Conservation (phyloP, 306 rosid genomes). For the Sicyos baderoa region DNA sequence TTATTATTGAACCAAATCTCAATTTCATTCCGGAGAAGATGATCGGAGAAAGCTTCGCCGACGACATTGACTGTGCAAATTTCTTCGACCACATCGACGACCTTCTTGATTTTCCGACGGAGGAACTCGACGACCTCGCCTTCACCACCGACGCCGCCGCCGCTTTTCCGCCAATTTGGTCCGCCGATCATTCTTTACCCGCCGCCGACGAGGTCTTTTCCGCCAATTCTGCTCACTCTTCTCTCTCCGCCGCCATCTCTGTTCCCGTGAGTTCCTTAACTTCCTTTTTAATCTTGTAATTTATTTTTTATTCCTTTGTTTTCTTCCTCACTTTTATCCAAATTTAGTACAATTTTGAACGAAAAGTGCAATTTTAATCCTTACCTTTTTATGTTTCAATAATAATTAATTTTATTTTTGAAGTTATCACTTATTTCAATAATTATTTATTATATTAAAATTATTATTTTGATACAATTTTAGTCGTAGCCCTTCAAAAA, state of each 20-base stretch:
- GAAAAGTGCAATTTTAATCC: too few relatives aligned
- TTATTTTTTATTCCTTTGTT: not conserved
- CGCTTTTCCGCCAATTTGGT: constrained; percentile 51
- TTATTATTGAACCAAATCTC: too few relatives aligned
- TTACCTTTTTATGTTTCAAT: too few relatives aligned
- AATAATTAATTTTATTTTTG: too few relatives aligned
- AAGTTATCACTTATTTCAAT: too few relatives aligned
- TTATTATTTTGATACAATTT: too few relatives aligned
- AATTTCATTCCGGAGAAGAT: constrained; percentile 26
- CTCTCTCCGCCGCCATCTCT: constrained; percentile 17
- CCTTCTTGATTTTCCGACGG: constrained; percentile 66
- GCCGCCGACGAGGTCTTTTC: constrained; percentile 54
- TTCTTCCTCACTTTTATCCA: too few relatives aligned
- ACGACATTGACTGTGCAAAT: constrained; percentile 78
- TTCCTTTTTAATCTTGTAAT: not conserved
- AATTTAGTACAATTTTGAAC: too few relatives aligned
- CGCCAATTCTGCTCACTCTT: constrained; percentile 25
- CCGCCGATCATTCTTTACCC: constrained; percentile 26
- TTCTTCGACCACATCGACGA: constrained; percentile 95
- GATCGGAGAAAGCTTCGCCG: constrained; percentile 64
- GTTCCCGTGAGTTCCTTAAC: constrained; percentile 59
- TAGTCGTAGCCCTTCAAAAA: too few relatives aligned
- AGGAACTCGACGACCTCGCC: constrained; percentile 41
- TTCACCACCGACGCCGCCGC: constrained; percentile 25
- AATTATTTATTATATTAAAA: too few relatives aligned